phyloP scores from a whole-genome alignment of 2,329 filamentous ascomycete genomes.

The Dendryphion nanum region DNA sequence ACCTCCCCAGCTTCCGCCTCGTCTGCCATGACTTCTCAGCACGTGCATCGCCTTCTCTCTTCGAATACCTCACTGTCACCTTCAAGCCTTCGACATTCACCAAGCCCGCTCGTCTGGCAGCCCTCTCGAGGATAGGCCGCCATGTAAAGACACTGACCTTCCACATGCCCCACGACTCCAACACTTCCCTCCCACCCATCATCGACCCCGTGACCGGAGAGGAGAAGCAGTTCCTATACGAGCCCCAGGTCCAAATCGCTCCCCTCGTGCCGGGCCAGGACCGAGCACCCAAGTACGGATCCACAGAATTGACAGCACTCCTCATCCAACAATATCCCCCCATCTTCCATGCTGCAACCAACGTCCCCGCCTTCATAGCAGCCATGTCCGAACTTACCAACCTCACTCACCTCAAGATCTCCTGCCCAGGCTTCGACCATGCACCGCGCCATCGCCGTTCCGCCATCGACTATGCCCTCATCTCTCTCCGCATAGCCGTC shows the following conservation, averaged over 20 bases:
- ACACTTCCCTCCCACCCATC: conserved; percentile 81
- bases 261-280: conserved; percentile 56
- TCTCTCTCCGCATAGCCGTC: conserved; percentile 79
- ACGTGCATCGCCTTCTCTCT: conserved; percentile 67
- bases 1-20: conserved; percentile 56
- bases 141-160: conserved; percentile 79
- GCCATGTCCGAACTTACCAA: conserved; percentile 68
- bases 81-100: conserved; percentile 76
- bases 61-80: conserved; percentile 66
- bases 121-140: conserved; percentile 73
- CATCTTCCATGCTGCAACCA: conserved; percentile 84
- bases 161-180: conserved; percentile 69
- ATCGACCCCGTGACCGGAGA: conserved; percentile 73
- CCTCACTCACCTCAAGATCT: conserved; percentile 71
- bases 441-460: conserved; percentile 69
- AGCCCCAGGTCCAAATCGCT: conserved; percentile 64
- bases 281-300: conserved; percentile 72
- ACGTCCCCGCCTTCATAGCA: conserved; percentile 78
- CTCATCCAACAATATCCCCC: conserved; percentile 85
- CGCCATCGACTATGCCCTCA: conserved; percentile 84
- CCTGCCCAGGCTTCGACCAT: conserved; percentile 69
- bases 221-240: conserved; percentile 80
- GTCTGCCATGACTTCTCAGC: conserved; percentile 70
- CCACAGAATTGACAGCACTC: conserved; percentile 74
- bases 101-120: conserved; percentile 68